A percentile compares a stretch with the other conserved stretches of the same genome.
Evolutionary conservation across 352 stramenopile genomes (phyloP).

Genomic region (Pilasporangium apinafurcum): DNA sequence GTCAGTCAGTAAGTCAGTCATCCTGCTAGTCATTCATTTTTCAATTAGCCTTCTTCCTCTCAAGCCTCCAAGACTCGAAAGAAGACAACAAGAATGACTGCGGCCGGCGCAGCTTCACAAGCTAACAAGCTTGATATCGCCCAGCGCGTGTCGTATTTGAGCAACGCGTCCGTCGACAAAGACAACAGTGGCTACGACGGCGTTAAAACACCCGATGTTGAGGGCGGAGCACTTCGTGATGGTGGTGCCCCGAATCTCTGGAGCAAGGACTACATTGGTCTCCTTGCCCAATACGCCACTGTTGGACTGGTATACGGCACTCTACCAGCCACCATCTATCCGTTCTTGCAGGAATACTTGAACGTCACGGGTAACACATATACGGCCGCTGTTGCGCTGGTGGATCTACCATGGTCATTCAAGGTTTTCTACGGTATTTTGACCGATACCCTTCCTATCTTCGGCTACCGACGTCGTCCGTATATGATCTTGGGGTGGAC

Average conservation of each 20-base stretch:
- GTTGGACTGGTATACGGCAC: slow-evolving; percentile 6
- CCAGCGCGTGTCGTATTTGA: not conserved
- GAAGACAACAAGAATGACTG: too few species aligned
- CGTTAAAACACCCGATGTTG: not conserved
- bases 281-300: slow-evolving; percentile 5
- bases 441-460: slow-evolving; percentile 15
- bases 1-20: too few species aligned
- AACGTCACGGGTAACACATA: slow-evolving; percentile 6
- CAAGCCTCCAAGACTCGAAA: too few species aligned
- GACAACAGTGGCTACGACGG: not conserved
- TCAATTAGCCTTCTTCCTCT: too few species aligned
- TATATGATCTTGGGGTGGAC: slow-evolving; percentile 20
- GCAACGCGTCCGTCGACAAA: not conserved
- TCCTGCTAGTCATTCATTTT: too few species aligned
- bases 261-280: slow-evolving; percentile 4
- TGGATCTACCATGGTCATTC: slow-evolving; percentile 14
- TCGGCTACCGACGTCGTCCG: slow-evolving; percentile 15
- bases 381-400: slow-evolving; percentile 5
- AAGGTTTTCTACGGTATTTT: slow-evolving; percentile 17
- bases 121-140: not conserved
- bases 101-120: too few species aligned
- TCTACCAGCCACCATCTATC: slow-evolving; percentile 10
- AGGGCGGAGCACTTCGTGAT: slow-evolving; percentile 5
- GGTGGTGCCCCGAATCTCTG: slow-evolving; percentile 4
- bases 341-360: slow-evolving; percentile 12